These are phyloP conservation scores for Pogostemon cablin DNA, from an alignment of 257 asterid species.

Conservation along the genomic window DNA sequence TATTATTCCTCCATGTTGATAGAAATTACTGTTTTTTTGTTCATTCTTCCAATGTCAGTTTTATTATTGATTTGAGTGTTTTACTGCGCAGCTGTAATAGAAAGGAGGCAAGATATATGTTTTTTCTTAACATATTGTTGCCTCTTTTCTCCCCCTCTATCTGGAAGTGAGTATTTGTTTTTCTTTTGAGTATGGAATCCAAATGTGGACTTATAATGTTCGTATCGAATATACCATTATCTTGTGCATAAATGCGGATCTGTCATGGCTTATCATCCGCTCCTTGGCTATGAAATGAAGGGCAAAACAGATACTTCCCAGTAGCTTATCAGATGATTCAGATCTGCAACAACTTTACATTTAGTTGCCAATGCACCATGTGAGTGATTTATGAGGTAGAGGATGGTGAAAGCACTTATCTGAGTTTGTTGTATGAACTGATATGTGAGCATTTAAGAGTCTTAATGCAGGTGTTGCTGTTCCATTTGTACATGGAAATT, in stretches of 20 bases:
- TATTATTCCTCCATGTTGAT: neutral
- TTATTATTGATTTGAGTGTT: neutral
- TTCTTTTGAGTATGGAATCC: neutral
- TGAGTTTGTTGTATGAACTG: neutral
- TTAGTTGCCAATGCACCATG: no score
- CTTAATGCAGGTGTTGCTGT: neutral
- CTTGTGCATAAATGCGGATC: neutral
- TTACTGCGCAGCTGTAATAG: neutral
- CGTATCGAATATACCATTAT: neutral
- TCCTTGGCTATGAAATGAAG: neutral
- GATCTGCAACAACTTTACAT: no score
- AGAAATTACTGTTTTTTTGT: neutral
- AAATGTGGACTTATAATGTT: neutral
- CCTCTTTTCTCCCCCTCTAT: neutral
- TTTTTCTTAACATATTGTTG: slow-evolving; percentile 7
- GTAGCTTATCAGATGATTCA: neutral
- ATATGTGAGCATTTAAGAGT: neutral
- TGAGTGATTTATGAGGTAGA: neutral
- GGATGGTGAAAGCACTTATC: neutral
- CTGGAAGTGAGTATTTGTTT: slow-evolving; percentile 14
- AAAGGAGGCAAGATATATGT: neutral
- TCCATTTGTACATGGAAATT: neutral
- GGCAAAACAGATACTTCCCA: neutral
- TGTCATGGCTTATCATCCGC: neutral
- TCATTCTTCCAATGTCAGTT: neutral